phyloP scores from a whole-genome alignment of 345 rosid species.

The Balakata baccata region DNA sequence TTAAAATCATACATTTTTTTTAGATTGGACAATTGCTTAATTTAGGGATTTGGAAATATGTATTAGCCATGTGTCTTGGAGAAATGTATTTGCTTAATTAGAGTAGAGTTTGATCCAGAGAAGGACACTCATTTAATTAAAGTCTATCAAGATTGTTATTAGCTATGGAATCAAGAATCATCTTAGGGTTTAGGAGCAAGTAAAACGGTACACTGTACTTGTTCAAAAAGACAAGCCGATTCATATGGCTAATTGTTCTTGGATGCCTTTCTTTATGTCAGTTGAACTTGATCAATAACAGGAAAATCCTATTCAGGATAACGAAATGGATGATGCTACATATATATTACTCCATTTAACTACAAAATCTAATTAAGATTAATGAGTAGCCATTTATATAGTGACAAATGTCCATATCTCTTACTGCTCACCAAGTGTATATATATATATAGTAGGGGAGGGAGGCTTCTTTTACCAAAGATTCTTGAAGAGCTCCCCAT shows the following conservation, averaged over 20 bases:
- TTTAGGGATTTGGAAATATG: too few relatives aligned
- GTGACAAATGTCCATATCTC: neutral
- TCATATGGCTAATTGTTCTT: neutral
- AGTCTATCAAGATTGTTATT: neutral
- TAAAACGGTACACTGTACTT: slow-evolving; percentile 28
- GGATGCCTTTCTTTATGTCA: neutral
- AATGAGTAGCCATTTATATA: neutral
- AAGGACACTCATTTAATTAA: too few relatives aligned
- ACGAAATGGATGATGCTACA: neutral
- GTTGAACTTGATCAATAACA: neutral
- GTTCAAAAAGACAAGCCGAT: slow-evolving; percentile 25
- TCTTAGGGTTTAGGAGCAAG: slow-evolving; percentile 23
- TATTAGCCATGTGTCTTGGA: too few relatives aligned
- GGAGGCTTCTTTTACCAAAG: slow-evolving; percentile 19
- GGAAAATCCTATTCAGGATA: slow-evolving; percentile 6
- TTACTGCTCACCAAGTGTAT: neutral
- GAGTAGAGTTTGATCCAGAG: too few relatives aligned
- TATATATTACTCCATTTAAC: neutral
- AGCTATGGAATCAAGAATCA: slow-evolving; percentile 17
- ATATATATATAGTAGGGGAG: neutral
- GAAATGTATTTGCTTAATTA: too few relatives aligned
- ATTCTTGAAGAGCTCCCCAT: slow-evolving; percentile 18
- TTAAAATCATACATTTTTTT: too few relatives aligned
- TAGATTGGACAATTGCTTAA: too few relatives aligned
- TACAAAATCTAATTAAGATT: neutral